Evolutionary conservation across 495 filamentous ascomycete genomes (phyloP), one percentile per base, ranked within the genome.

Genomic region (Penicillium subrubescens): DNA sequence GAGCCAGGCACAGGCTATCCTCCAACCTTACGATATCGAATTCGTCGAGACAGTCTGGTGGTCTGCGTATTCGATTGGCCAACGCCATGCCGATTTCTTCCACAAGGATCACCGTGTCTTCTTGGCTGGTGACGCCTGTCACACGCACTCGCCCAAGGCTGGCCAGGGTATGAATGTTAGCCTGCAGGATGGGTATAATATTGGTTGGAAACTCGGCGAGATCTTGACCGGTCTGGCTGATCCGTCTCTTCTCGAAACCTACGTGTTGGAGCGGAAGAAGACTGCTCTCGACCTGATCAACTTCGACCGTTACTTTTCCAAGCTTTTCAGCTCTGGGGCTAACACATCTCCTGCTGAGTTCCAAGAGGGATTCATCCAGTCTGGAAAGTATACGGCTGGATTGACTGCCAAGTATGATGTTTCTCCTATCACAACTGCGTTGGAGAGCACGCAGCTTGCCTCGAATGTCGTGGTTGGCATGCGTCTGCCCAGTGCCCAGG

Each of bases 161-260:
- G 86, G 86, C 2, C 86, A 89, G 64, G 80, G 77, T 11, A 79
- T 86, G 83, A 79, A 80, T 61, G 77, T 81, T 53, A 76, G 75
- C 66, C 68, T 82, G 63, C 82, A 84, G 64, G 82, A 87, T 61
- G 76, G 79, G 14, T 80, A 83, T 67, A 93, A 95, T 60, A 84
- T 93, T 39, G 91, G 90, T 21, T 94, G 91, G 91, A 94, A 95
- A 74, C 78, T 95, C 5, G 89, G 85, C 1, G 73, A 83, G 29
- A 82, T 94, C 0, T 72, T 92, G 14, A 83, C 77, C 35, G 87
- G 87, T 14, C 76, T 82, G 46, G 86, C 88, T 2, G 63, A 68
- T 14, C 83, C 83, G 3, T 79, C 79, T 2, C 66, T 93, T 4
- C 77, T 93, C 1, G 75, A 87, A 66, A 91, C 90, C 4, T 94